Evolutionary conservation across 768 basidiomycete genomes (phyloP), one percentile per base, ranked within the genome.

Genomic region (Cystoderma amianthinum): DNA sequence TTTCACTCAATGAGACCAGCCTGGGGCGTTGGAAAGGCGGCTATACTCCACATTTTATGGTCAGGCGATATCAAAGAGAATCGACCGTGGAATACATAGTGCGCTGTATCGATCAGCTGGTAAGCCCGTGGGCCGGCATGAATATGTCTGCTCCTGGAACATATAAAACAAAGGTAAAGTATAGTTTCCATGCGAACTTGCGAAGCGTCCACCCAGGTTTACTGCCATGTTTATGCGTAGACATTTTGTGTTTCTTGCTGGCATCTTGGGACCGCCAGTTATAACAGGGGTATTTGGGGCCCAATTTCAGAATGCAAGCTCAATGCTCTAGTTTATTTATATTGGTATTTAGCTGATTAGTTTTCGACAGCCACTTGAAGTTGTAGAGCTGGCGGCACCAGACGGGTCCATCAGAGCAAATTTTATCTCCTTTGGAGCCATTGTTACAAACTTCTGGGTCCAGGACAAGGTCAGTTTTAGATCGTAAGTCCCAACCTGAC

Each of bases 371-470:
- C 55, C 57, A 15, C 51, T 68, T 19, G 52, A 57, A 16, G 41
- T 51, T 12, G 53, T 67, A 16, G 50, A 52, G 7, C 41, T 71
- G 2, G 43, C 48, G 5, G 59, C 68, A 2, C 64, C 67, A 4
- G 68, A 69, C 40, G 63, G 55, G 5, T 70, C 69, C 12, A 58
- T 61, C 35, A 61, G 58, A 38, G 71, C 71, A 18, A 53, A 60
- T 11, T 69, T 72, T 47, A 67, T 74, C n/a, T 52, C 65, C 15
- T 58, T 58, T 30, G 72, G 72, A 9, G 71, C 73, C 22, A 68
- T 61, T 4, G 36, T 64, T 0, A 72, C 68, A 3, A 67, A 69
- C 44, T 60, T 74, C 16, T 72, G 64, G 63, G 69, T 71, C 1
- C 65, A 70, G 43, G 72, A 76, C 55, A 70, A 67, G 51, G 64